These are phyloP conservation scores for Thraustochytrium sp. DNA, from an alignment of 352 stramenopile genomes.

Conservation along the genomic window DNA sequence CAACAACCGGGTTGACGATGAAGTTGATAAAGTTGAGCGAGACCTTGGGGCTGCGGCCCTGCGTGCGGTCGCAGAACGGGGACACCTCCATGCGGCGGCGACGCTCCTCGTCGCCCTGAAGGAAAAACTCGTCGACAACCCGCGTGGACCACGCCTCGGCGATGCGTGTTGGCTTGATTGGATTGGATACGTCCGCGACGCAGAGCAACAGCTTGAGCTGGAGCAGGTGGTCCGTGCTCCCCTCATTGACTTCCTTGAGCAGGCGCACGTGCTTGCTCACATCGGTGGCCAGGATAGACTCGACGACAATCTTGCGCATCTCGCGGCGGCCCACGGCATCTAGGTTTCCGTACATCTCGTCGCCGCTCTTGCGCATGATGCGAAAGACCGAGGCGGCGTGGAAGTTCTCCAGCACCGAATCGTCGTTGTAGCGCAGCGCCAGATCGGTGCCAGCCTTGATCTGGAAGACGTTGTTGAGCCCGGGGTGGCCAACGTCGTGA, in stretches of 20 bases:
- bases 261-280: conserved; percentile 51
- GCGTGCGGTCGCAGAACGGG: conserved; percentile 36
- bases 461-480: conserved; percentile 77
- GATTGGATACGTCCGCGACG: conserved; percentile 51
- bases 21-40: conserved; percentile 41
- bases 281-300: conserved; percentile 53
- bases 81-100: conserved; percentile 48
- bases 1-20: conserved; percentile 4
- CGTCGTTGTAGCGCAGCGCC: conserved; percentile 75
- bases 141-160: conserved; percentile 46
- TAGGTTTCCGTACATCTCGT: conserved; percentile 24
- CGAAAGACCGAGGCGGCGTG: conserved; percentile 58
- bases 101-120: conserved; percentile 51
- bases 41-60: background rate
- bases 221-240: conserved; percentile 4
- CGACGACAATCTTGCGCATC: conserved; percentile 53
- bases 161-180: conserved; percentile 46
- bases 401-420: conserved; percentile 78
- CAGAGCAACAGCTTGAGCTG: conserved; percentile 51
- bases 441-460: conserved; percentile 65
- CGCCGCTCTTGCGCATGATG: background rate
- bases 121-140: conserved; percentile 53
- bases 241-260: conserved; percentile 40
- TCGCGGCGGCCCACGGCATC: background rate
- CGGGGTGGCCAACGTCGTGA: conserved; percentile 79